Evolutionary conservation across 371 early-diverging fungal species (phyloP).

Genomic region (Capillidium heterosporum): DNA sequence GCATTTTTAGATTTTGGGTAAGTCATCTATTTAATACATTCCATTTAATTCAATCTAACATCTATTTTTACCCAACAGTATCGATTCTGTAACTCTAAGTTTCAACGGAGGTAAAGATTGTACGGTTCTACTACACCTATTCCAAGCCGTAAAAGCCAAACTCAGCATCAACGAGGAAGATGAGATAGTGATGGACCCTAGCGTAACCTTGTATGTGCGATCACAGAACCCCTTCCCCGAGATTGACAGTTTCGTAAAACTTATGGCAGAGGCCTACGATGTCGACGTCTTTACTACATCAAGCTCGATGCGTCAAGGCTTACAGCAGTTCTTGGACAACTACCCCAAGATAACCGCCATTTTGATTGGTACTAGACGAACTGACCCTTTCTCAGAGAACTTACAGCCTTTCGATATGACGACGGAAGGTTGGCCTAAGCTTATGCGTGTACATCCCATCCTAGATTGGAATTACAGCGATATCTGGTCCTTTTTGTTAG

Average conservation of each 20-base stretch:
- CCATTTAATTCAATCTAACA: constrained; percentile 2
- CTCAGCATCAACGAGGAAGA: constrained; percentile 9
- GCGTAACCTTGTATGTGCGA: constrained; percentile 46
- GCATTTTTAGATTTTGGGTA: constrained; percentile 46
- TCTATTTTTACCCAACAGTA: neutral
- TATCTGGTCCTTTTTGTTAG: constrained; percentile 64
- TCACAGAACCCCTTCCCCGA: constrained; percentile 64
- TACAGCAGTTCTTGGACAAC: constrained; percentile 39
- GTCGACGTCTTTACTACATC: constrained; percentile 40
- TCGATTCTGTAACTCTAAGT: constrained; percentile 33
- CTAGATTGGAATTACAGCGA: constrained; percentile 76
- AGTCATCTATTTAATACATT: constrained; percentile 2
- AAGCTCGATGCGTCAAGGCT: constrained; percentile 63
- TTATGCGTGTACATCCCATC: constrained; percentile 86
- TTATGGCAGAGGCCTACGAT: constrained; percentile 35
- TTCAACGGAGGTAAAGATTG: constrained; percentile 98
- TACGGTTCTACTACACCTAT: constrained; percentile 74
- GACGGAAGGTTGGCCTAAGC: constrained; percentile 78
- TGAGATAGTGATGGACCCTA: neutral
- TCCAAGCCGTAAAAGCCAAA: constrained; percentile 28
- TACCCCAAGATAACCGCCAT: constrained; percentile 52
- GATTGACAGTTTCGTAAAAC: constrained; percentile 70
- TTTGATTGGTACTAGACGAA: constrained; percentile 77
- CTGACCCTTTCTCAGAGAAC: constrained; percentile 69
- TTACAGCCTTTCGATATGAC: constrained; percentile 53